Base-by-base conservation (phyloP, 2,329 filamentous ascomycete genomes). In the Thielaviopsis populi region DNA sequence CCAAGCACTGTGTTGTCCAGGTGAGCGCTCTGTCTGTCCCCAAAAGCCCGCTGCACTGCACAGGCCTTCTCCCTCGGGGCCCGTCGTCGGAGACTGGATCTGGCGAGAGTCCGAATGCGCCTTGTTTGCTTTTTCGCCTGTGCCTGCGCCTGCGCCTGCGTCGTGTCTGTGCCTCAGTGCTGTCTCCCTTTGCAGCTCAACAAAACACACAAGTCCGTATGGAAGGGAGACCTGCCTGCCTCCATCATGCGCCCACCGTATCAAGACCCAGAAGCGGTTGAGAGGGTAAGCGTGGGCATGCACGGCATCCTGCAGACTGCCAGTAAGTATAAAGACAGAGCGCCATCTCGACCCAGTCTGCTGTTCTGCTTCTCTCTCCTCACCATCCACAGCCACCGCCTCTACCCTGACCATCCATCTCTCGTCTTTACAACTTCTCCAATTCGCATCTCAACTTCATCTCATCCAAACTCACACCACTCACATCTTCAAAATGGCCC, bases 401-500 rank as follows among this genome's bases (percentile, higher is more conserved):
- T 59, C 30, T 17, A 46, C 5, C 48, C 40, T 37, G 15, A 15
- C 46, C 17, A 24, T n/a, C 15, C 27, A 15, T 15, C n/a, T 50
- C 53, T 11, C 5, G 15, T 27, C 46, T 50, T 50, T 2, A 24
- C 46, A 50, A 1, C 46, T 24, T 24, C 19, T 27, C 46, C 22
- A 27, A 7, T 24, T 50, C 15, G n/a, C n/a, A n/a, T n/a, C 15
- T 24, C 4, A 15, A 13, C 22, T 24, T 50, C 42, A 30, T 37
- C 1, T 8, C 33, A 37, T 1, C 33, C 7, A 37, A 37, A 37
- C 53, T 33, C n/a, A 37, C 33, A 15, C 27, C 46, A 13, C 61
- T n/a, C 17, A 41, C n/a, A n/a, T 17, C 22, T 19, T 27, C 48
- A 65, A 53, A 42, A 70, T 69, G 68, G 62, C 63, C 48, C 66